phyloP scores from a whole-genome alignment of 176 grass and related monocot species.

The Aegilops tauschii region DNA sequence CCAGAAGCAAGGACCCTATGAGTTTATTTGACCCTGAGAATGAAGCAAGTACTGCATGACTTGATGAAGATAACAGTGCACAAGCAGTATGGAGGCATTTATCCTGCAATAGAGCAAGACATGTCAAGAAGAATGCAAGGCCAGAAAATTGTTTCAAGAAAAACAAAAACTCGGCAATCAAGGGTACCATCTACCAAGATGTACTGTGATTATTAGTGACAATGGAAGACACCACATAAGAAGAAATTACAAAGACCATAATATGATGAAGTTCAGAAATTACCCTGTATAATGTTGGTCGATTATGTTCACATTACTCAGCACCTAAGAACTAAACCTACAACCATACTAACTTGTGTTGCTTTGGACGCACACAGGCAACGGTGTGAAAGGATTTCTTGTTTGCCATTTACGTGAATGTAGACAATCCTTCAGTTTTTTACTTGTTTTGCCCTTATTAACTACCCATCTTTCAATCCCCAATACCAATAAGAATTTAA shows the following conservation, averaged over 20 bases:
- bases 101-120: slow-evolving; percentile 32
- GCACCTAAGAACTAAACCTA: background rate
- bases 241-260: slow-evolving; percentile 3
- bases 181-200: background rate
- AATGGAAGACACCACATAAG: background rate
- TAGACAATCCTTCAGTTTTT: background rate
- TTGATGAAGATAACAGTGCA: slow-evolving; percentile 67
- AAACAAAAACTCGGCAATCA: background rate
- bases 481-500: background rate
- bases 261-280: background rate
- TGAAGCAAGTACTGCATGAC: slow-evolving; percentile 64
- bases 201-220: background rate
- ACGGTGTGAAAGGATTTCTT: background rate
- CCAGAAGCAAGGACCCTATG: slow-evolving; percentile 64
- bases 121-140: slow-evolving; percentile 17
- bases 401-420: background rate
- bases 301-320: background rate
- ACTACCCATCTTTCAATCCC: no score
- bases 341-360: background rate
- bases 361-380: background rate
- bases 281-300: background rate
- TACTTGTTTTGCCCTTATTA: background rate
- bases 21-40: slow-evolving; percentile 52
- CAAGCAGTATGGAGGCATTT: slow-evolving; percentile 43
- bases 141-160: background rate